Base-by-base conservation (phyloP, 2,329 filamentous ascomycete species). In the Aspergillus costaricaensis region DNA sequence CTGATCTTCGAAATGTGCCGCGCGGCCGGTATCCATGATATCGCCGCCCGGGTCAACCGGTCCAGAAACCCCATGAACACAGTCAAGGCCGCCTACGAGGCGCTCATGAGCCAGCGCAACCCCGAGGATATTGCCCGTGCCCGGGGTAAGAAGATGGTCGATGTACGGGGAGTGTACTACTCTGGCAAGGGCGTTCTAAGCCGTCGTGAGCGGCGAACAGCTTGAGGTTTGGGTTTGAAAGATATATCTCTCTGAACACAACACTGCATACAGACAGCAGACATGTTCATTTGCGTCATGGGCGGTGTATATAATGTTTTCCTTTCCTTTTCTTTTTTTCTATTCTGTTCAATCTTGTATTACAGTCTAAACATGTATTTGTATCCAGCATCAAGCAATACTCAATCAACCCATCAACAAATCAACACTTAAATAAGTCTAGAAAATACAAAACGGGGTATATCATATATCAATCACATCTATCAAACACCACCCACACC, bases 51-150 rank as follows among this genome's bases (percentile, higher is more conserved):
- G 67, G 93, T 96, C 64, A 88, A 89, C 39, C 89, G 94, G 49
- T 91, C 91, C 64, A 87, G 93, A 71, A 98, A 96, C 83, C 92
- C 92, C 68, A 96, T 98, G 92, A 99, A 99, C 82, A 91, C 93
- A 17, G 90, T 96, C 79, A 97, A 97, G 81, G 95, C 95, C 14
- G 86, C 92, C 43, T 91, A 91, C 78, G 77, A 94, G 76, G 94
- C 93, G 5, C 82, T 99, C 64, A 85, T 86, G 76, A 90, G 83
- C 80, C 95, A 99, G 81, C 86, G 86, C 62, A 83, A 96, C 72
- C 95, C 95, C 30, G 91, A 98, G 75, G 88, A 94, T 73, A 89
- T 99, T 73, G 95, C 95, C 59, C 85, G 91, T 53, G 94, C 92
- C 55, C 82, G 93, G 65, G 94, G 95, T 62, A 94, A 91, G 85